These are phyloP conservation scores for Colletotrichum horii DNA, from an alignment of 2,329 filamentous ascomycete species.

Conservation along the genomic window DNA sequence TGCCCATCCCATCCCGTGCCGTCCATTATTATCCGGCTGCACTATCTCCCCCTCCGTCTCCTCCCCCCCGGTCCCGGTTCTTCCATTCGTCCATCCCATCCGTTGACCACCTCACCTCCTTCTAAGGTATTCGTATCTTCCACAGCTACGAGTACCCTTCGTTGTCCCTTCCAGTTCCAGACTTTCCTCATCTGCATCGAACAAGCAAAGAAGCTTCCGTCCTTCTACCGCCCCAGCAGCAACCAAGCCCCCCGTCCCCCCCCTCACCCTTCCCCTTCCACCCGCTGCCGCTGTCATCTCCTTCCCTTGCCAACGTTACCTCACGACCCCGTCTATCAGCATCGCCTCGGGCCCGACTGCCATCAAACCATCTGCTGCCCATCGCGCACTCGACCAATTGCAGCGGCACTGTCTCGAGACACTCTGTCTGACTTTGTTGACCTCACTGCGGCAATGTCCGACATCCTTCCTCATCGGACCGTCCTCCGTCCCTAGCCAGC, in stretches of 20 bases:
- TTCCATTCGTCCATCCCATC: not conserved
- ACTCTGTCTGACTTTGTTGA: not conserved
- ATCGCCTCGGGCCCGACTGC: not conserved
- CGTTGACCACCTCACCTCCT: not conserved
- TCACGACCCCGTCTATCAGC: not conserved
- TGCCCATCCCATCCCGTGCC: not conserved
- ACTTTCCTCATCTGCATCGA: not conserved
- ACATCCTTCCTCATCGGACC: not conserved
- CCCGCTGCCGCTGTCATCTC: not conserved
- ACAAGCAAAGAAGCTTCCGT: conserved; percentile 1
- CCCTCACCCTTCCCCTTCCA: not conserved
- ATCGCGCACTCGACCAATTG: not conserved
- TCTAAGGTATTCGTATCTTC: too few relatives aligned
- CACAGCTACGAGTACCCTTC: not conserved
- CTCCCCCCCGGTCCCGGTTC: not conserved
- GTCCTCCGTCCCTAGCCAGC: not conserved
- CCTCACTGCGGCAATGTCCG: conserved; percentile 5
- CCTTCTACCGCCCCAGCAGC: not conserved
- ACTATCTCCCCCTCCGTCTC: not conserved
- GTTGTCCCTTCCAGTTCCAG: not conserved
- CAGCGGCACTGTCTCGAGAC: not conserved
- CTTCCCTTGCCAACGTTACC: not conserved
- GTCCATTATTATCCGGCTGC: not conserved
- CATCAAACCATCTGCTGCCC: not conserved
- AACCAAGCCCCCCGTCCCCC: not conserved